Evolutionary conservation across 352 stramenopile species (phyloP).

Genomic region (Globisporangium canariense): DNA sequence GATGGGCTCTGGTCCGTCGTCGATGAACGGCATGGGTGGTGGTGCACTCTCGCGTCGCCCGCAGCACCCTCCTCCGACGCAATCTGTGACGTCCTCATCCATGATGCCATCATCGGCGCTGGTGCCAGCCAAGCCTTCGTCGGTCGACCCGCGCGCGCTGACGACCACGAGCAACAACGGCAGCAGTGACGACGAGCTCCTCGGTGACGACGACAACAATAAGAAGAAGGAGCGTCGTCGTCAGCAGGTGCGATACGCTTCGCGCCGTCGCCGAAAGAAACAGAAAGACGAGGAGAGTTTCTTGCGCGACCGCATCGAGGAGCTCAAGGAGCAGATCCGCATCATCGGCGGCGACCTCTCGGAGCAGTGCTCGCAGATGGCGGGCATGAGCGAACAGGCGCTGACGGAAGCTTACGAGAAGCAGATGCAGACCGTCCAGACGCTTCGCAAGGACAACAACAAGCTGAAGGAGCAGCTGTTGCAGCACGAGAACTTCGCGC

Average conservation of each 20-base stretch:
- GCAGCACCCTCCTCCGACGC: constrained; percentile 14
- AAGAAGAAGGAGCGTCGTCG: constrained; percentile 83
- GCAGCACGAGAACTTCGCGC: constrained; percentile 83
- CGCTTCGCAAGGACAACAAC: constrained; percentile 80
- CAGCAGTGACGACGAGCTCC: constrained; percentile 54
- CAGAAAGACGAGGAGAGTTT: constrained; percentile 84
- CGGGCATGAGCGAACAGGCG: constrained; percentile 76
- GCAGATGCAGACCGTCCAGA: constrained; percentile 79
- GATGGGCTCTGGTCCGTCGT: constrained; percentile 8
- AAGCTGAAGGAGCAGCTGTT: constrained; percentile 78
- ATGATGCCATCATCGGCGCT: constrained; percentile 32
- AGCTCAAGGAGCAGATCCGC: constrained; percentile 82
- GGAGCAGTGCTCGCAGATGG: constrained; percentile 79
- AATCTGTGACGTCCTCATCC: constrained; percentile 22
- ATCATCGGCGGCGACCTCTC: constrained; percentile 77
- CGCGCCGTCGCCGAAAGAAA: constrained; percentile 76
- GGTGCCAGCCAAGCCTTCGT: constrained; percentile 34
- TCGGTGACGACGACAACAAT: constrained; percentile 50
- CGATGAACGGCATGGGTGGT: constrained; percentile 10
- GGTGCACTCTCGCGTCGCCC: constrained; percentile 3
- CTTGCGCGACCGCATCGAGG: constrained; percentile 71
- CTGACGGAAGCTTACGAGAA: constrained; percentile 80
- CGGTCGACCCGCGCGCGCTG: constrained; percentile 35
- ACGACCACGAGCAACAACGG: constrained; percentile 49
- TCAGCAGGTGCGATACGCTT: constrained; percentile 78